phyloP scores from a whole-genome alignment of 2,329 filamentous ascomycete genomes.

The Scytalidium sp. region DNA sequence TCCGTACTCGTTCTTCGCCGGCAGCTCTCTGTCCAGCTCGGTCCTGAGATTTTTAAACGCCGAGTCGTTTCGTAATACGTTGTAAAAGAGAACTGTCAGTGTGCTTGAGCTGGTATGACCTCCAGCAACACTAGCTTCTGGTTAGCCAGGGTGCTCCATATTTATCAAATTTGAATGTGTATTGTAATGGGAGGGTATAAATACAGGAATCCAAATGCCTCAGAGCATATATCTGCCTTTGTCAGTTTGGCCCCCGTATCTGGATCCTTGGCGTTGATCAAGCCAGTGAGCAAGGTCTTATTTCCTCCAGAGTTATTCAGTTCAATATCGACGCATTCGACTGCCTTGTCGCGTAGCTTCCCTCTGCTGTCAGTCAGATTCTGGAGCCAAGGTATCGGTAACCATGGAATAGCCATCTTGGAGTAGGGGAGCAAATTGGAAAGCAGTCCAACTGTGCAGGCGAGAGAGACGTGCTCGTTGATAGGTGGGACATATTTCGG shows the following conservation, averaged over 20 bases:
- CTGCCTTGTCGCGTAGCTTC: not conserved
- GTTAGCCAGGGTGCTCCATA: not conserved
- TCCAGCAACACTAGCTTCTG: slow-evolving; percentile 10
- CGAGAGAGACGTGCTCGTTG: slow-evolving; percentile 1
- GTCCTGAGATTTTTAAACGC: slow-evolving; percentile 16
- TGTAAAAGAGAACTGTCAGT: slow-evolving; percentile 11
- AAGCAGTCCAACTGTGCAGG: not conserved
- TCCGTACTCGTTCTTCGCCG: slow-evolving; percentile 1
- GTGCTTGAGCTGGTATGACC: slow-evolving; percentile 1
- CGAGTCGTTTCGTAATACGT: slow-evolving; percentile 27
- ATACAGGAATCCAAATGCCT: slow-evolving; percentile 6
- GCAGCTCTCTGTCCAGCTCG: slow-evolving; percentile 17
- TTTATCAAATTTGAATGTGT: too few relatives aligned
- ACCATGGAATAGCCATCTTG: not conserved
- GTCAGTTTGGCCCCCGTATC: slow-evolving; percentile 2
- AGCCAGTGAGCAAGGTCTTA: not conserved
- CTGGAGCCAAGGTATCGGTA: not conserved
- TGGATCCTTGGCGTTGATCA: slow-evolving; percentile 2
- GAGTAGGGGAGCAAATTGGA: not conserved
- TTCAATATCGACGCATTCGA: not conserved
- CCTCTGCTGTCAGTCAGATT: not conserved
- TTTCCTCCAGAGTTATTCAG: slow-evolving; percentile 53
- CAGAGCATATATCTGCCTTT: slow-evolving; percentile 1
- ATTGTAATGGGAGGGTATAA: too few relatives aligned
- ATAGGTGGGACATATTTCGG: not conserved